Evolutionary conservation across 768 basidiomycete genomes (phyloP).

Genomic region (Russula emetica): DNA sequence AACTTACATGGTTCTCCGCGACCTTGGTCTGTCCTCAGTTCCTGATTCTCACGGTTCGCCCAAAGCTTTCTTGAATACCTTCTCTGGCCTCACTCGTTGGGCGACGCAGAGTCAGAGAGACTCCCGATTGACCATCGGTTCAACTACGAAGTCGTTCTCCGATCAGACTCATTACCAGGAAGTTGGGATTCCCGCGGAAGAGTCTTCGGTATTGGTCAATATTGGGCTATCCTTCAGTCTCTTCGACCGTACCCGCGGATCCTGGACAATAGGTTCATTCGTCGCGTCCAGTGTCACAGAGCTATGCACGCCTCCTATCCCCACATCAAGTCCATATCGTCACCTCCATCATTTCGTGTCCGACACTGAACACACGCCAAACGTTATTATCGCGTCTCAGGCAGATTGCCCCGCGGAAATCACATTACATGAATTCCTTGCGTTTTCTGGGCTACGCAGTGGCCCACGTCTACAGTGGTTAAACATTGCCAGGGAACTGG

Average conservation of each 20-base stretch:
- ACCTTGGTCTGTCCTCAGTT: not conserved
- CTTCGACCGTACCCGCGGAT: not conserved
- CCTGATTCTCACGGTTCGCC: not conserved
- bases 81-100: slow-evolving; percentile 8
- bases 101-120: not conserved
- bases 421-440: slow-evolving; percentile 43
- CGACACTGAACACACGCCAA: slow-evolving; percentile 34
- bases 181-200: slow-evolving; percentile 7
- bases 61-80: not conserved
- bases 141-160: slow-evolving; percentile 9
- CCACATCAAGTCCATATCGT: slow-evolving; percentile 1
- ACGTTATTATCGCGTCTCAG: slow-evolving; percentile 43
- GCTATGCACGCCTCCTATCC: slow-evolving; percentile 1
- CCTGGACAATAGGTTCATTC: not conserved
- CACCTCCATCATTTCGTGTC: not conserved
- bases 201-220: not conserved
- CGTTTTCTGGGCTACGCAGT: slow-evolving; percentile 46
- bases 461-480: slow-evolving; percentile 47
- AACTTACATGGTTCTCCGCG: slow-evolving; percentile 11
- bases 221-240: not conserved
- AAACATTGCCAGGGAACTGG: slow-evolving; percentile 45
- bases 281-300: not conserved
- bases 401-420: slow-evolving; percentile 39
- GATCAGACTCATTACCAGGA: not conserved
- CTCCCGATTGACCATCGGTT: slow-evolving; percentile 2